Base-by-base conservation (phyloP, 345 rosid genomes). In the Erodium maritimum region DNA sequence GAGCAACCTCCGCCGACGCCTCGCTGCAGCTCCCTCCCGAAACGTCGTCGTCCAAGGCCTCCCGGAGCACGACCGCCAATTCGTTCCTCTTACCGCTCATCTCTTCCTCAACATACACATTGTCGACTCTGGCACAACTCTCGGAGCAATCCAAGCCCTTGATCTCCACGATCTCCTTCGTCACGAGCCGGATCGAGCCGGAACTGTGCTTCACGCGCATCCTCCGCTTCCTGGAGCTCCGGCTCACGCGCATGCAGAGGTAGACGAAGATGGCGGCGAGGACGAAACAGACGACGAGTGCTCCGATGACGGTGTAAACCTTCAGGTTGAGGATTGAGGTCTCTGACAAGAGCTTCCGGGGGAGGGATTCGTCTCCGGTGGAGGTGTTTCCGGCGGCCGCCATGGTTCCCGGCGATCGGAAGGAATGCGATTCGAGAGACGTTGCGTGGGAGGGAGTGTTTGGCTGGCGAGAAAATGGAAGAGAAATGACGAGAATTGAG, bases 161-260 rank as follows among this genome's bases (percentile, higher is more conserved):
- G 77, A 88, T 79, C 83, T 85, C 95, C 56, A 68, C 48, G 61
- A 82, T 81, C 78, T 88, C 94, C 56, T 80, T 88, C 54, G 95
- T 73, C 17, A 83, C 89, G 8, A 88, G 37, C 0, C 96, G 91
- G 71, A 85, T 85, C 55, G 74, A 61, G 17, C 96, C 87, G 8
- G 96, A 86, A 69, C 77, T 82, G 73, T 82, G 90, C 67, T 89
- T 78, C 59, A 69, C 81, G 21, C 73, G 79, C 83, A 70, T 71
- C 65, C 50, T 72, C 46, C 85, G 85, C 19, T 76, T 82, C 67
- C 81, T 76, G 34, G 83, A 74, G 34, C 63, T 70, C 25, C 87
- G 81, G 21, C 53, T 72, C 21, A 69, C 56, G 59, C 83, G 75
- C 58, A 80, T 37, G 64, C 85, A 89, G 56, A 89, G 73, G 73